Evolutionary conservation across 2,329 filamentous ascomycete genomes (phyloP).

Genomic region (Cladosporium sp.): DNA sequence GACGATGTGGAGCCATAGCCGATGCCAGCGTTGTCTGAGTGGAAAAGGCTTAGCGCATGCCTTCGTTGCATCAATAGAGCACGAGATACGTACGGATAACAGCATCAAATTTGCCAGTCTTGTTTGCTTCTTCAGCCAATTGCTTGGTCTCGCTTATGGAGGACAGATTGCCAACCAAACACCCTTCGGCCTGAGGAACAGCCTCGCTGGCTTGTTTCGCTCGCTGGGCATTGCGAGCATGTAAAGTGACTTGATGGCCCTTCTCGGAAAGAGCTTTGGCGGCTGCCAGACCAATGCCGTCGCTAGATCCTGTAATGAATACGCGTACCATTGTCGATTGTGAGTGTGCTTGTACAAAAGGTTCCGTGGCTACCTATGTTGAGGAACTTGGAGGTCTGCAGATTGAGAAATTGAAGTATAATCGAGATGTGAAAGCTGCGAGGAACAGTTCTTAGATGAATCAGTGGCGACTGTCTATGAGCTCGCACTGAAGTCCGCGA

Average conservation of each 20-base stretch:
- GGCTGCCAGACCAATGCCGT: slow-evolving; percentile 50
- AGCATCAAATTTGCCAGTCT: slow-evolving; percentile 46
- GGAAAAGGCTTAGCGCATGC: not conserved
- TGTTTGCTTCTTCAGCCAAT: slow-evolving; percentile 48
- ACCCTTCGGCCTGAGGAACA: slow-evolving; percentile 46
- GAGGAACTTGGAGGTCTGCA: too few relatives aligned
- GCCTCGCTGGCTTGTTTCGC: slow-evolving; percentile 40
- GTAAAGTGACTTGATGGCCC: slow-evolving; percentile 52
- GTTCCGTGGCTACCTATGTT: too few relatives aligned
- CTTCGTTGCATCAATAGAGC: too few relatives aligned
- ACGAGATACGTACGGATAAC: slow-evolving; percentile 47
- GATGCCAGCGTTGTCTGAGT: slow-evolving; percentile 39
- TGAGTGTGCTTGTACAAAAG: not conserved
- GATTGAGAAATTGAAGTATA: too few relatives aligned
- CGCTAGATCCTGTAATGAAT: slow-evolving; percentile 54
- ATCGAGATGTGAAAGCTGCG: too few relatives aligned
- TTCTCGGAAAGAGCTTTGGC: slow-evolving; percentile 46
- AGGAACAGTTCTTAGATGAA: too few relatives aligned
- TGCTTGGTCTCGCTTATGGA: slow-evolving; percentile 47
- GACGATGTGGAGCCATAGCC: slow-evolving; percentile 33
- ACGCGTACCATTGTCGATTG: slow-evolving; percentile 25
- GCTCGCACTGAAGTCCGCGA: too few relatives aligned
- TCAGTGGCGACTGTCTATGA: too few relatives aligned
- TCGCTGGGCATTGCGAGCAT: slow-evolving; percentile 50
- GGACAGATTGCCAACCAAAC: slow-evolving; percentile 50